phyloP scores from a whole-genome alignment of 306 rosid genomes.

The Datisca glomerata region DNA sequence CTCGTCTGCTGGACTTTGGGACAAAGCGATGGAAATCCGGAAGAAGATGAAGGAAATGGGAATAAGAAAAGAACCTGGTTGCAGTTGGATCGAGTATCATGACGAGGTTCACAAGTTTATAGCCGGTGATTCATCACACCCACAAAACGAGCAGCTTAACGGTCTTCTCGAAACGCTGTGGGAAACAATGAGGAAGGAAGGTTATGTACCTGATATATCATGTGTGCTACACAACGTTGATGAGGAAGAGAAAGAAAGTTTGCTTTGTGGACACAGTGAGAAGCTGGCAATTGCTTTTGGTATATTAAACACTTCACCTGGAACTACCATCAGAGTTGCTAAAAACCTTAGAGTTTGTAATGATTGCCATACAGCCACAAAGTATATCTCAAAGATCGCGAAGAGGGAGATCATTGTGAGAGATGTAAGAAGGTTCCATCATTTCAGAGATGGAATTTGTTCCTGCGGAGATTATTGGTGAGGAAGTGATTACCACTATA shows the following conservation, averaged over 20 bases:
- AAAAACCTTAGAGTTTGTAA: slow-evolving; percentile 91
- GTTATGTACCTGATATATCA: slow-evolving; percentile 79
- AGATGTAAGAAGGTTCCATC: slow-evolving; percentile 94
- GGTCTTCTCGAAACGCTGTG: slow-evolving; percentile 51
- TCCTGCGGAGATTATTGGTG: slow-evolving; percentile 96
- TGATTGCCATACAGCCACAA: slow-evolving; percentile 73
- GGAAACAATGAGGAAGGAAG: slow-evolving; percentile 61
- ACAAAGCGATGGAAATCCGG: slow-evolving; percentile 55
- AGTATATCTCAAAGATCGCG: slow-evolving; percentile 58
- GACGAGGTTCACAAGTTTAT: slow-evolving; percentile 76
- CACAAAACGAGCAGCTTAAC: slow-evolving; percentile 51
- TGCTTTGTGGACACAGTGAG: slow-evolving; percentile 92
- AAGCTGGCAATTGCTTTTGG: slow-evolving; percentile 92
- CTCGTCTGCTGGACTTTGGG: slow-evolving; percentile 73
- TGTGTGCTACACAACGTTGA: slow-evolving; percentile 77
- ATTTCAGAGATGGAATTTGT: slow-evolving; percentile 71
- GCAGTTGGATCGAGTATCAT: slow-evolving; percentile 81
- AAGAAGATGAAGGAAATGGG: slow-evolving; percentile 78
- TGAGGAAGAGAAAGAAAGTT: slow-evolving; percentile 71
- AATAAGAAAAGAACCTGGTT: slow-evolving; percentile 79
- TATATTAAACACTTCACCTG: slow-evolving; percentile 60
- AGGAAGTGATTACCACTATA: not conserved
- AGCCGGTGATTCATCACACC: slow-evolving; percentile 72
- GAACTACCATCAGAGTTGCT: slow-evolving; percentile 75
- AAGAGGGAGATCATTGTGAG: slow-evolving; percentile 72